Evolutionary conservation across 371 early-diverging fungal genomes (phyloP).

Genomic region (Rhizopus sp.): DNA sequence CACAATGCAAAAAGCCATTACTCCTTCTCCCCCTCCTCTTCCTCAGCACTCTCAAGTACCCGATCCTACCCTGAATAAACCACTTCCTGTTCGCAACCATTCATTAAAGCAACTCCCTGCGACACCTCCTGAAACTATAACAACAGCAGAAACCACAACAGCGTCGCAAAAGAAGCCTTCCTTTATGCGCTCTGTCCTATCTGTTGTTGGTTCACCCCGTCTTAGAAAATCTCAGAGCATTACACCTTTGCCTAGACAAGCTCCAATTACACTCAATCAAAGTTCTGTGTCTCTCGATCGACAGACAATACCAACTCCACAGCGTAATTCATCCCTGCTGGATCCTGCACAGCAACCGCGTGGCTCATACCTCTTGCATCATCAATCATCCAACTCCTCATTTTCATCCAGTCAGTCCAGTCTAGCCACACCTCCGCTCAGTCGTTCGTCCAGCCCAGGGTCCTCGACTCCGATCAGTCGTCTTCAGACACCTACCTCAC

Average conservation of each 20-base stretch:
- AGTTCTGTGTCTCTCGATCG: slow-evolving; percentile 15
- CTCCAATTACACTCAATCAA: neutral
- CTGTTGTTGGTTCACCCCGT: neutral
- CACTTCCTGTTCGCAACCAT: slow-evolving; percentile 11
- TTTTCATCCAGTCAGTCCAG: neutral
- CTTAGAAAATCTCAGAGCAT: neutral
- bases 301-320: slow-evolving; percentile 1
- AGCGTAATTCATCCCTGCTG: neutral
- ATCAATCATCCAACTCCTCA: slow-evolving; percentile 1
- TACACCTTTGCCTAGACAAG: neutral
- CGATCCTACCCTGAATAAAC: neutral
- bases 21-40: slow-evolving; percentile 6
- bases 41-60: neutral
- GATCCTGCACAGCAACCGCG: slow-evolving; percentile 6
- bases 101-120: slow-evolving; percentile 18
- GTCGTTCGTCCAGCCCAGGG: neutral
- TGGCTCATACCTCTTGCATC: slow-evolving; percentile 1
- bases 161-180: slow-evolving; percentile 8
- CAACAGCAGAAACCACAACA: slow-evolving; percentile 6
- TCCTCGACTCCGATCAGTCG: neutral
- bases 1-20: neutral
- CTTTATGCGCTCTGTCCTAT: slow-evolving; percentile 19
- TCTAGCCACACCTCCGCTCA: neutral
- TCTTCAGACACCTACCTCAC: neutral
- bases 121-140: slow-evolving; percentile 6